Evolutionary conservation across 1,284 basidiomycete genomes (phyloP), one percentile per base, ranked within the genome.

Genomic region (Abortiporus biennis): DNA sequence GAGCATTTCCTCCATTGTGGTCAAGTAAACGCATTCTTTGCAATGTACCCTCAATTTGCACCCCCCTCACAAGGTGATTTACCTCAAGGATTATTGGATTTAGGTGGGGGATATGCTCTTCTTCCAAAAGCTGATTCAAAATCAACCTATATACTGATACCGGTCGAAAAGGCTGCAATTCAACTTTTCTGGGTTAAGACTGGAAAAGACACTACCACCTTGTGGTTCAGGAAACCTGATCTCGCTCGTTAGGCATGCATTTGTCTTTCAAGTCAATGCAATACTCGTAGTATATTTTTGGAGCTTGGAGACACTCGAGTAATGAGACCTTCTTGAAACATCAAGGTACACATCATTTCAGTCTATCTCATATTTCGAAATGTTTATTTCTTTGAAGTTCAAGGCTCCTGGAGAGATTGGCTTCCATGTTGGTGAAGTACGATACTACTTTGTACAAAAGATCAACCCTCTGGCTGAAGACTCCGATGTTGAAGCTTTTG

Each of bases 21-120:
- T 1, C 48, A 51, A 16, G 36, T 53, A 6, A 59, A 54, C 34
- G 51, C 54, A 4, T 32, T 61, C 6, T 47, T 49, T n/a, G 45
- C 52, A 0, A 49, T 54, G 31, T 23, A 42, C 27, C 53, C 53
- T 0, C 30, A 46, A 2, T 33, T 56, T 1, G 30, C 31, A 6
- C 17, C 36, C n/a, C 13, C n/a, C 11, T n/a, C n/a, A n/a, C 9
- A 9, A 21, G 2, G 27, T 12, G 8, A 11, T 16, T 24, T 27
- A n/a, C 51, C 47, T 6, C 11, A 19, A 6, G 36, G 37, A 4
- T 41, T 37, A 6, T 3, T 32, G 13, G 46, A 48, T 19, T 21
- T 56, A 9, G 49, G 47, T 11, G 38, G 51, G 24, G 45, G 43
- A 2, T 57, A 47, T 36, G 4, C 16, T 13, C 30, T 48, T 8